phyloP scores from a whole-genome alignment of 768 basidiomycete genomes.

The Sporobolomyces pararoseus region DNA sequence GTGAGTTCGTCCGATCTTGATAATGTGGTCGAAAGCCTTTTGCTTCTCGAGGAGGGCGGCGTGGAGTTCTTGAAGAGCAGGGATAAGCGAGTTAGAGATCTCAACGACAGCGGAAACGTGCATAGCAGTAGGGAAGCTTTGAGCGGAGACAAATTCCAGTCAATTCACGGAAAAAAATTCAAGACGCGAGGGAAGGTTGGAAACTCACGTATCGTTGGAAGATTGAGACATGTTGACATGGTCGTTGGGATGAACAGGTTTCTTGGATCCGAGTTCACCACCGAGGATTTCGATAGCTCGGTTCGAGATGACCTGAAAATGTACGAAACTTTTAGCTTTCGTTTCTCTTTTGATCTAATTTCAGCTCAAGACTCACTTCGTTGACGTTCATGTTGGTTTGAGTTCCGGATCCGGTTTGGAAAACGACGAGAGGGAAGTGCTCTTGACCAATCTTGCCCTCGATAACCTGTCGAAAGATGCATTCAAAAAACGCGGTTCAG shows the following conservation, averaged over 20 bases:
- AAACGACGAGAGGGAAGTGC: slow-evolving; percentile 96
- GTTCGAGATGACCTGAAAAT: slow-evolving; percentile 83
- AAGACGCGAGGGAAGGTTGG: too few relatives aligned
- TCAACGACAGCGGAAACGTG: slow-evolving; percentile 93
- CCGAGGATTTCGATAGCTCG: slow-evolving; percentile 95
- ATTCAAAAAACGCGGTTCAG: not conserved
- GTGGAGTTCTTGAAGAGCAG: slow-evolving; percentile 76
- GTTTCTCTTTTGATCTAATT: not conserved
- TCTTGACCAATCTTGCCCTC: slow-evolving; percentile 82
- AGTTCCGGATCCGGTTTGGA: slow-evolving; percentile 98
- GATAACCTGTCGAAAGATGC: slow-evolving; percentile 67
- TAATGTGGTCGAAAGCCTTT: slow-evolving; percentile 78
- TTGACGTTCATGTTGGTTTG: slow-evolving; percentile 99
- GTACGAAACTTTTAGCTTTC: not conserved
- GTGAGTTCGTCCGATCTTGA: slow-evolving; percentile 98
- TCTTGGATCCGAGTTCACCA: slow-evolving; percentile 90
- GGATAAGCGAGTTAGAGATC: slow-evolving; percentile 70
- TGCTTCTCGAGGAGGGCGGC: slow-evolving; percentile 79
- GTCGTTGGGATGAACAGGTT: slow-evolving; percentile 96
- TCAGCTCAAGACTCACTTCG: slow-evolving; percentile 58
- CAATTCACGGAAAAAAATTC: too few relatives aligned
- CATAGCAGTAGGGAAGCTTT: slow-evolving; percentile 98
- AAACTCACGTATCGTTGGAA: slow-evolving; percentile 88
- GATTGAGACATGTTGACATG: slow-evolving; percentile 99
- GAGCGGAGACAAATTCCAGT: too few relatives aligned